Base-by-base conservation (phyloP, 352 stramenopile genomes). In the Phytophthora tentaculata region DNA sequence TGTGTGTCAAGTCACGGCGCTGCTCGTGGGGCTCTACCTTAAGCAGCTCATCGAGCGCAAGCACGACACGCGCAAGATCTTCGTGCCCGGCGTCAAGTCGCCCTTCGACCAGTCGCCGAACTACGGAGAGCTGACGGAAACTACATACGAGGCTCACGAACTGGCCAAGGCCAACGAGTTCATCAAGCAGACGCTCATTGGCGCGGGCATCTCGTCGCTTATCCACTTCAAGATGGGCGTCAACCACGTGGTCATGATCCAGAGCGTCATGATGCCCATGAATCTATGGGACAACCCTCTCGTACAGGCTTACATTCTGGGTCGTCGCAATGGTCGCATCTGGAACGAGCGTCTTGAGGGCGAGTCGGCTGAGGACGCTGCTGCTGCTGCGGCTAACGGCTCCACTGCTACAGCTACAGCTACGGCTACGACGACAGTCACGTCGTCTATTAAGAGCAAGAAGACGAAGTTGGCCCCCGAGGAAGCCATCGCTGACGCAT, bases 191-290 rank as follows among this genome's bases (percentile, higher is more conserved):
- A 95, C 85, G 62, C 71, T 85, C 32, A 95, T 95, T 50, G 85
- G 85, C 63, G 84, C 84, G 20, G 79, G 49, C 52, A 95, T 95
- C 70, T 90, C 86, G 51, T 80, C 73, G 43, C 78, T 95, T 49
- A 90, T 95, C 64, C 86, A 95, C 74, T 81, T 95, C 59, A 90
- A 91, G 60, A 90, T 95, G 80, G 84, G 86, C 50, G 84, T 95
- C 28, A 95, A 95, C 76, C 86, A 95, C 61, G 86, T 95, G n/a
- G 83, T 95, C 51, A 69, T 95, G 64, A 95, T 95, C 69, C 86
- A 95, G 69, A 86, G 84, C 50, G 74, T 93, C 71, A 95, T 95
- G 86, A 87, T 84, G 57, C 86, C 86, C 51, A 78, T 95, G 56
- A 95, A 95, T 69, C 69, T 95, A 1, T 95, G 83, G 70, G 86